Evolutionary conservation across 192 early-diverging fungal species (phyloP).

Genomic region (Diversispora epigaea): DNA sequence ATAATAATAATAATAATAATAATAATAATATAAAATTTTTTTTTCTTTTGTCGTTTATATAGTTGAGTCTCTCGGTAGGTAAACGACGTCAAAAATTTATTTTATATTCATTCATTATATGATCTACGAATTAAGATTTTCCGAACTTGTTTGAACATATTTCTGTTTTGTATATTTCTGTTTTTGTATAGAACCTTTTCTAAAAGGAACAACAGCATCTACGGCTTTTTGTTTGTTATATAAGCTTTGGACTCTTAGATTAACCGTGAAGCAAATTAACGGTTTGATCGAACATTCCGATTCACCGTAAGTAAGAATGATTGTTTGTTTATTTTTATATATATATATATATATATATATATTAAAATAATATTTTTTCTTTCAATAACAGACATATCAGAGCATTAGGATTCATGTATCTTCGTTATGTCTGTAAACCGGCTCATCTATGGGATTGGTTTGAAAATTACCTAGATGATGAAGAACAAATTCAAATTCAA

Average conservation of each 20-base stretch:
- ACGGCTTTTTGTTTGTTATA: constrained; percentile 83
- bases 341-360: no score
- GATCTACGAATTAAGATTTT: background rate
- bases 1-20: no score
- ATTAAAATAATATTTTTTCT: background rate
- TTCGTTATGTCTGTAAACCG: constrained; percentile 79
- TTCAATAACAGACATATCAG: constrained; percentile 61
- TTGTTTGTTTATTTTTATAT: background rate
- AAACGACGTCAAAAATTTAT: constrained; percentile 12
- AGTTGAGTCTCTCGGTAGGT: constrained; percentile 40
- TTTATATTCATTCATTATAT: background rate
- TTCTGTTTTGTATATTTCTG: constrained; percentile 11
- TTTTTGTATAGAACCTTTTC: constrained; percentile 63
- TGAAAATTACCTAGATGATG: constrained; percentile 74
- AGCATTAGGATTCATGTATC: constrained; percentile 76
- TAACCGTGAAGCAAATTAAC: constrained; percentile 77
- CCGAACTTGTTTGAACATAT: constrained; percentile 12
- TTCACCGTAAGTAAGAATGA: constrained; percentile 60
- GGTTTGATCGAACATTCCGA: constrained; percentile 72
- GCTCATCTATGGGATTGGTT: constrained; percentile 79
- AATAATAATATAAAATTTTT: background rate
- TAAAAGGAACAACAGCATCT: constrained; percentile 74
- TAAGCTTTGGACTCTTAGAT: constrained; percentile 77
- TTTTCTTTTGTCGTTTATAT: constrained; percentile 31
- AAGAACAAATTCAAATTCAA: constrained; percentile 66